Conservation (phyloP, 192 early-diverging fungal species). For the Phycomyces nitens region DNA sequence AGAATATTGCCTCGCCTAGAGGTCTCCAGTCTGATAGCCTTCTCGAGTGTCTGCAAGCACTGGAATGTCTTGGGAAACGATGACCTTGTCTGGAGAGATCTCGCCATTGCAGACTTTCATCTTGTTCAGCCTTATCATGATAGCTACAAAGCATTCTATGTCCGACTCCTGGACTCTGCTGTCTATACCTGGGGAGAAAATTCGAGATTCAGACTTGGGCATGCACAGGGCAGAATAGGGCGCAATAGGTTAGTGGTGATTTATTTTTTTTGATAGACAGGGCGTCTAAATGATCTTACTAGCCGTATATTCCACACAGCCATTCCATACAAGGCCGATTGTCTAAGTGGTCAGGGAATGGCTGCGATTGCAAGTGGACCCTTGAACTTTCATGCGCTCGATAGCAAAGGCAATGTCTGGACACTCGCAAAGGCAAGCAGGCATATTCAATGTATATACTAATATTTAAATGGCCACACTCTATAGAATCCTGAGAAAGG, state of each 20-base stretch:
- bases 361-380: slow-evolving; percentile 31
- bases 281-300: too few relatives aligned
- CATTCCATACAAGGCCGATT: slow-evolving; percentile 14
- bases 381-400: slow-evolving; percentile 35
- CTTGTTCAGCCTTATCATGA: background rate
- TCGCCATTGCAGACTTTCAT: slow-evolving; percentile 15
- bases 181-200: slow-evolving; percentile 32
- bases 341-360: slow-evolving; percentile 23
- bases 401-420: slow-evolving; percentile 27
- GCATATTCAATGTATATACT: too few relatives aligned
- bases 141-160: slow-evolving; percentile 20
- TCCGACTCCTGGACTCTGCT: slow-evolving; percentile 1
- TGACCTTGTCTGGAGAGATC: slow-evolving; percentile 19
- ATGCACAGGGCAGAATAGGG: background rate
- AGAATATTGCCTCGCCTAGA: slow-evolving; percentile 13
- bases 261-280: background rate
- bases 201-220: slow-evolving; percentile 15
- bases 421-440: background rate
- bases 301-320: background rate
- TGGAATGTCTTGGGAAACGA: slow-evolving; percentile 11
- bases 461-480: too few relatives aligned
- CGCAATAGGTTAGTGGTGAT: background rate
- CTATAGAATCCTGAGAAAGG: slow-evolving; percentile 12
- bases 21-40: background rate
- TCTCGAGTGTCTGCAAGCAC: slow-evolving; percentile 2